A percentile compares a stretch with the other conserved stretches of the same genome.
phyloP scores from a whole-genome alignment of 805 yeast species.

The Cyberlindnera petersonii region DNA sequence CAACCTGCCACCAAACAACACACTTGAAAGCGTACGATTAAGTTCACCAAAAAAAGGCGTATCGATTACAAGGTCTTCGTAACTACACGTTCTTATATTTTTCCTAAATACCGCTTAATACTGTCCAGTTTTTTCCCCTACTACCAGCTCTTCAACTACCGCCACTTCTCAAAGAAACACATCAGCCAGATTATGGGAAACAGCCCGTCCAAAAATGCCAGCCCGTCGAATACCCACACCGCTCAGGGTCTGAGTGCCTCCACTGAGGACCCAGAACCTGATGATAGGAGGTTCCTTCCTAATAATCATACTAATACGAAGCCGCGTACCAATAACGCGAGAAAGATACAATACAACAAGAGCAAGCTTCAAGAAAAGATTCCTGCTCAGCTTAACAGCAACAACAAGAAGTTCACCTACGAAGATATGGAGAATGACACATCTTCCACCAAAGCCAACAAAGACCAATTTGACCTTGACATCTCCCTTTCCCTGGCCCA shows the following conservation, averaged over 20 bases:
- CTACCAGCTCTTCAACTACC: neutral
- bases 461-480: conserved; percentile 29
- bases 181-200: conserved; percentile 46
- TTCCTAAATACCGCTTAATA: too few relatives aligned
- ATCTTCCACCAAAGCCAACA: conserved; percentile 9
- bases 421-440: conserved; percentile 9
- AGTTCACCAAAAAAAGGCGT: too few relatives aligned
- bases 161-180: conserved; percentile 1
- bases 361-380: conserved; percentile 18
- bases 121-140: neutral
- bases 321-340: conserved; percentile 20
- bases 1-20: too few relatives aligned
- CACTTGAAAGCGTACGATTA: too few relatives aligned
- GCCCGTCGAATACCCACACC: conserved; percentile 35
- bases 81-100: too few relatives aligned
- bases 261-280: conserved; percentile 41
- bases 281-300: conserved; percentile 46
- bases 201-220: conserved; percentile 51
- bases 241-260: conserved; percentile 31
- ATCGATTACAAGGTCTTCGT: too few relatives aligned
- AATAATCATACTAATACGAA: conserved; percentile 16
- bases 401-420: conserved; percentile 18
- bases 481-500: conserved; percentile 33
- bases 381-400: conserved; percentile 6
- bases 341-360: conserved; percentile 21